Evolutionary conservation across 805 yeast genomes (phyloP).

Genomic region (Starmerella lactis-condensi): DNA sequence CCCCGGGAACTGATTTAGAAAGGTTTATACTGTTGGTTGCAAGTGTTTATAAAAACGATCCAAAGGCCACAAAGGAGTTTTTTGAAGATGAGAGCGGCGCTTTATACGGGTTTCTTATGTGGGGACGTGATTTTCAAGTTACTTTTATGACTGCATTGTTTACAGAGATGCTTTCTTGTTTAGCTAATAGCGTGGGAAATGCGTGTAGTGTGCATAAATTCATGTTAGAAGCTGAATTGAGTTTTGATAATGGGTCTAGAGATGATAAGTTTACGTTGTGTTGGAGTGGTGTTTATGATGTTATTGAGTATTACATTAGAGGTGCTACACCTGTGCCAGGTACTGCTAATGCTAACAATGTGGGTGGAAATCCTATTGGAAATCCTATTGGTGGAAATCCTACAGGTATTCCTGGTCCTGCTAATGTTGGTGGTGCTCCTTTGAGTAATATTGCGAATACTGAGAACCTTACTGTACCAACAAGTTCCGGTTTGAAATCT

Average conservation of each 20-base stretch:
- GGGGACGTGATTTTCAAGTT: slow-evolving; percentile 74
- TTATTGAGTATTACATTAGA: slow-evolving; percentile 9
- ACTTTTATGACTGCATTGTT: slow-evolving; percentile 60
- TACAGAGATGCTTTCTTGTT: slow-evolving; percentile 57
- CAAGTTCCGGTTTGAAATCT: no score
- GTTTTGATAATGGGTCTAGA: neutral
- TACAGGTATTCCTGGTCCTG: neutral
- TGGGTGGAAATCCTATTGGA: neutral
- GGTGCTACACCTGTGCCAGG: no score
- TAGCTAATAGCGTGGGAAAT: slow-evolving; percentile 25
- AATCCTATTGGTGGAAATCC: neutral
- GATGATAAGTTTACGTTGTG: slow-evolving; percentile 30
- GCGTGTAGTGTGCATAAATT: slow-evolving; percentile 28
- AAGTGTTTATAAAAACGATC: slow-evolving; percentile 46
- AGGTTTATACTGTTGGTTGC: slow-evolving; percentile 63
- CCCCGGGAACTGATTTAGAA: slow-evolving; percentile 64
- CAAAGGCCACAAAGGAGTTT: slow-evolving; percentile 35
- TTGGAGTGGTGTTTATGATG: slow-evolving; percentile 12
- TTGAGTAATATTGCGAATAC: neutral
- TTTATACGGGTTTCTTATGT: slow-evolving; percentile 60
- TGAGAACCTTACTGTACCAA: neutral
- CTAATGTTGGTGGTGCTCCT: neutral
- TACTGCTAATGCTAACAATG: neutral
- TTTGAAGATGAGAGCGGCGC: slow-evolving; percentile 55
- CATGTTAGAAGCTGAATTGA: slow-evolving; percentile 26